These are phyloP conservation scores for Colletotrichum salicis DNA, from an alignment of 2,329 filamentous ascomycete genomes.

Conservation along the genomic window DNA sequence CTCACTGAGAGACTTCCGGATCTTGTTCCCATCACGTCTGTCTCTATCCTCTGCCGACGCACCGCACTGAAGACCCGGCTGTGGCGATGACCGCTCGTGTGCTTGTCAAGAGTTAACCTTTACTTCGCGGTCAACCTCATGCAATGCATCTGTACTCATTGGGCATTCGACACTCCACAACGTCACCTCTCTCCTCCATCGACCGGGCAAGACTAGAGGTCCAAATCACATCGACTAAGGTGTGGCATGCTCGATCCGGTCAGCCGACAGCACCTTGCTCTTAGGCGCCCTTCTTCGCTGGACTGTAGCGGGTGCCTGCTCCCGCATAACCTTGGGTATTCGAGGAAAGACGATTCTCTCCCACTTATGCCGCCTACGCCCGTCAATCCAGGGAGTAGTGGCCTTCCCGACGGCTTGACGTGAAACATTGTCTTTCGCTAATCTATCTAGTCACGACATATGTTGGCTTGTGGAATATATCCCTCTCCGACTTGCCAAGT, in stretches of 20 bases:
- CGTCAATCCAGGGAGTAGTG: background rate
- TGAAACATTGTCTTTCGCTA: background rate
- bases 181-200: slow-evolving; percentile 11
- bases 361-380: background rate
- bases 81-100: slow-evolving; percentile 16
- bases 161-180: slow-evolving; percentile 1
- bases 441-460: background rate
- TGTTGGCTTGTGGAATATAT: background rate
- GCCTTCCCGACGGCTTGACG: background rate
- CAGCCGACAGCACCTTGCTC: slow-evolving; percentile 7
- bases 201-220: background rate
- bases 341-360: background rate
- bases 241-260: slow-evolving; percentile 10
- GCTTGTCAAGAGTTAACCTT: background rate
- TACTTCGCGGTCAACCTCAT: background rate
- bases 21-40: background rate
- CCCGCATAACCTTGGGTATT: background rate
- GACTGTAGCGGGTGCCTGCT: background rate
- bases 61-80: background rate
- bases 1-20: background rate
- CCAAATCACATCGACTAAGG: background rate
- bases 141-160: slow-evolving; percentile 12
- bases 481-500: background rate
- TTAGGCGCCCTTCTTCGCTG: background rate
- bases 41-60: background rate